These are phyloP conservation scores for Lachancea nothofagi DNA, from an alignment of 805 yeast genomes.

Conservation along the genomic window DNA sequence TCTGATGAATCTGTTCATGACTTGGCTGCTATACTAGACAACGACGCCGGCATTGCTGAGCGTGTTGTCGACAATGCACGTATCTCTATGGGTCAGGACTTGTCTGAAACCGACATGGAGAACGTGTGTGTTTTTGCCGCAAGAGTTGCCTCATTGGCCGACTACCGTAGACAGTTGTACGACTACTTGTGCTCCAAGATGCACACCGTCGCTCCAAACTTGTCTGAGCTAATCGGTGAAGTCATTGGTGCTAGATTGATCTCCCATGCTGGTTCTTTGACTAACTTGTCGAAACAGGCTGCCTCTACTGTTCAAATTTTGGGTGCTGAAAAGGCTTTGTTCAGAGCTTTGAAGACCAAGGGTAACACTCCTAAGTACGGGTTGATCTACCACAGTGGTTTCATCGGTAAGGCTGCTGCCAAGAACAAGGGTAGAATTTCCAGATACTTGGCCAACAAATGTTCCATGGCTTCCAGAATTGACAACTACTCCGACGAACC, in stretches of 20 bases:
- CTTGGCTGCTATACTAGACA: conserved; percentile 76
- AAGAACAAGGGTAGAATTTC: conserved; percentile 99
- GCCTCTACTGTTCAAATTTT: conserved; percentile 97
- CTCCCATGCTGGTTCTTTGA: conserved; percentile 97
- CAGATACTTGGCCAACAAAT: conserved; percentile 96
- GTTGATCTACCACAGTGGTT: conserved; percentile 88
- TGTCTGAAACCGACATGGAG: conserved; percentile 89
- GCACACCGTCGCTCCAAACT: conserved; percentile 97
- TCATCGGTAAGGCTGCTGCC: conserved; percentile 88
- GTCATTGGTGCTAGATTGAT: conserved; percentile 98
- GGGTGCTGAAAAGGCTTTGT: conserved; percentile 96
- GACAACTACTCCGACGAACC: conserved; percentile 97
- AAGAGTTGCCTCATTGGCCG: conserved; percentile 86
- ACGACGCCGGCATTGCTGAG: conserved; percentile 89
- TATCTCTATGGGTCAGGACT: conserved; percentile 98
- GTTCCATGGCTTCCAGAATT: conserved; percentile 97
- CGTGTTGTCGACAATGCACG: conserved; percentile 89
- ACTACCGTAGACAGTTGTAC: conserved; percentile 79
- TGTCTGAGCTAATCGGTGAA: conserved; percentile 95
- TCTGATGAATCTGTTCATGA: conserved; percentile 82
- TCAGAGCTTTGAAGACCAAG: conserved; percentile 93
- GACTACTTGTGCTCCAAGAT: conserved; percentile 89
- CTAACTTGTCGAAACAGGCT: conserved; percentile 94
- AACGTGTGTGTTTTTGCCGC: conserved; percentile 88
- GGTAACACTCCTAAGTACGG: conserved; percentile 97